A percentile compares a stretch with the other conserved stretches of the same genome.
phyloP scores from a whole-genome alignment of 768 basidiomycete genomes.

The Panellus pusillus region DNA sequence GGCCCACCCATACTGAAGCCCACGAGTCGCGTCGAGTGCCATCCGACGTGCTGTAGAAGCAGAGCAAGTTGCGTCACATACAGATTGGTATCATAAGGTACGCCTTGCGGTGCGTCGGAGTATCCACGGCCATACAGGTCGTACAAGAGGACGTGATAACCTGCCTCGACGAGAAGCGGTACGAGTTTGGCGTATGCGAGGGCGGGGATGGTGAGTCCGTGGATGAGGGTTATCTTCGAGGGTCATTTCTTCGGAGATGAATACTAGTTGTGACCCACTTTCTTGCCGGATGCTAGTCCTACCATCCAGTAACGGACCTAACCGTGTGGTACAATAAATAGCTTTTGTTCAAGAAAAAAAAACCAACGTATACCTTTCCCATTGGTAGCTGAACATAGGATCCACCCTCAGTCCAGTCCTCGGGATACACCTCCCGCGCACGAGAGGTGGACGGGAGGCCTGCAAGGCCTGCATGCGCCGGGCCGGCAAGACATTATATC shows the following conservation, averaged over 20 bases:
- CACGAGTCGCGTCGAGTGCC: slow-evolving; percentile 42
- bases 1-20: slow-evolving; percentile 56
- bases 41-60: slow-evolving; percentile 52
- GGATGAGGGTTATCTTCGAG: slow-evolving; percentile 48
- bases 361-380: slow-evolving; percentile 25
- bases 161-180: slow-evolving; percentile 43
- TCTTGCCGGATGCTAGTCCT: slow-evolving; percentile 47
- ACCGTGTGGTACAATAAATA: not conserved
- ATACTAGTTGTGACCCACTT: slow-evolving; percentile 32
- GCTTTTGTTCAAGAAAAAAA: too few species aligned
- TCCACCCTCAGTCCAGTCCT: slow-evolving; percentile 44
- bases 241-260: not conserved
- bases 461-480: slow-evolving; percentile 3
- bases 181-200: slow-evolving; percentile 52
- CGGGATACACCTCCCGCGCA: slow-evolving; percentile 41
- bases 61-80: slow-evolving; percentile 56
- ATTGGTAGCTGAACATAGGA: slow-evolving; percentile 47
- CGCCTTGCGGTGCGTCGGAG: slow-evolving; percentile 52
- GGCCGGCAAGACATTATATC: not conserved
- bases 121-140: slow-evolving; percentile 61
- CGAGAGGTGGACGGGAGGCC: slow-evolving; percentile 8
- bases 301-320: slow-evolving; percentile 56
- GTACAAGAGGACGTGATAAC: slow-evolving; percentile 53
- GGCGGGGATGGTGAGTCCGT: slow-evolving; percentile 51
- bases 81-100: slow-evolving; percentile 41